Percentiles rank a stretch among this genome's conserved stretches.
These are phyloP conservation scores for Termitomyces sp. DNA, from an alignment of 768 basidiomycete species.

Conservation along the genomic window DNA sequence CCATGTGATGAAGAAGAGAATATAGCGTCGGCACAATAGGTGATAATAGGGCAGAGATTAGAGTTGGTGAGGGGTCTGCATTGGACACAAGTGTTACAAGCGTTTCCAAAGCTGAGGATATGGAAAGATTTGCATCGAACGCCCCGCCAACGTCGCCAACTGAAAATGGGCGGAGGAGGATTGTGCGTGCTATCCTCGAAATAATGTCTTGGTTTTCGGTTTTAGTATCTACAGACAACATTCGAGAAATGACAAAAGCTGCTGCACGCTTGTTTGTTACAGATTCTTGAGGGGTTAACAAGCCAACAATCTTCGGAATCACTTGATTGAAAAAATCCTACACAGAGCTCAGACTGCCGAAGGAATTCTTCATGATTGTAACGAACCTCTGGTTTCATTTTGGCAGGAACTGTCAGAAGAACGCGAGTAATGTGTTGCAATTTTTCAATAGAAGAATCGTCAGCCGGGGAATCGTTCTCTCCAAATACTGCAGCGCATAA, in stretches of 20 bases:
- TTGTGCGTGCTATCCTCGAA: conserved; percentile 33
- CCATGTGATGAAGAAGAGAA: conserved; percentile 51
- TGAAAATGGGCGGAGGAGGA: conserved; percentile 52
- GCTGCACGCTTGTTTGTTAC: conserved; percentile 52
- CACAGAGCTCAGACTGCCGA: neutral
- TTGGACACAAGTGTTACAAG: conserved; percentile 61
- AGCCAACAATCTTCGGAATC: conserved; percentile 46
- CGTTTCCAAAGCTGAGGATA: conserved; percentile 33
- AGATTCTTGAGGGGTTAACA: conserved; percentile 40
- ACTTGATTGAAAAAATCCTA: conserved; percentile 61
- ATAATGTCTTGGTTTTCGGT: conserved; percentile 22
- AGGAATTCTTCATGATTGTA: neutral
- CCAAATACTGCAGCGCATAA: conserved; percentile 67
- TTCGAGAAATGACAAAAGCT: conserved; percentile 64
- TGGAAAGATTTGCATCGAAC: neutral
- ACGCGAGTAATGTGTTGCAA: conserved; percentile 68
- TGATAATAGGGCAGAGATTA: conserved; percentile 58
- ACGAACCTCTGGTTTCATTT: conserved; percentile 50
- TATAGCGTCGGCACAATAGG: conserved; percentile 69
- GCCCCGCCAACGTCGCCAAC: neutral
- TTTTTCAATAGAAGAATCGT: conserved; percentile 58
- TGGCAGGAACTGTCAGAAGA: conserved; percentile 56
- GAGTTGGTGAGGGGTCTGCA: conserved; percentile 70
- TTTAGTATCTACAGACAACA: conserved; percentile 39
- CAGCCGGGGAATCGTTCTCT: conserved; percentile 43